Evolutionary conservation across 1,139 yeast genomes (phyloP), one percentile per base, ranked within the genome.

Genomic region (Scheffersomyces segobiensis): DNA sequence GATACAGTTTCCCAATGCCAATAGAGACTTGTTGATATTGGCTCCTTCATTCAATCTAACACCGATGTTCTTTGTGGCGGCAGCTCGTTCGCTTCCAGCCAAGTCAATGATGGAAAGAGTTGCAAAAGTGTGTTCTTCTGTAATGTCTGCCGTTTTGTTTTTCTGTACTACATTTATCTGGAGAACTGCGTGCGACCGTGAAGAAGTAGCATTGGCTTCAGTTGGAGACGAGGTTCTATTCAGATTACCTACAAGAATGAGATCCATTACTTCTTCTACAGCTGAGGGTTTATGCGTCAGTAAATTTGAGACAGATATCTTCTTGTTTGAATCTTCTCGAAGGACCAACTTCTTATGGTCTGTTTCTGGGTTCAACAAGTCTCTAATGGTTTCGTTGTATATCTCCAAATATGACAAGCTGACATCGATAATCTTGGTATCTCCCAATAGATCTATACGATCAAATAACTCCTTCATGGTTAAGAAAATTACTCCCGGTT

Each of bases 51-150:
- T 83, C 12, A 93, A 77, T 56, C 97, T 75, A 24, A 82, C 84
- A 0, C 98, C 98, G 58, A 92, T 75, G 70, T 93, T 93, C 64
- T 85, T 87, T 0, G 98, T 92, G 0, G 96, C 90, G 0, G 96
- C 88, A 0, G 98, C 98, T 54, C 98, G 78, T 75, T 93, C 98
- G 74, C 97, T 90, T 3, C 98, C 98, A 0, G 98, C 98, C 54
- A 93, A 75, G 71, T 93, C 98, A 53, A 93, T 93, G 47, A 93
- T 89, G 0, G 96, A 89, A 46, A 93, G 76, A 0, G 96, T 89
- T 0, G 97, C 93, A 74, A 84, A 87, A 0, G 88, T 85, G 62
- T 88, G 93, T 50, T 86, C 84, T 67, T 89, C 91, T 19, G 79
- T 79, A 12, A 90, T 65, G 58, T 87, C 91, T 0, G 88, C 87